Percentiles rank a stretch among this genome's conserved stretches.
These are phyloP conservation scores for Russula virescens DNA, from an alignment of 768 basidiomycete genomes.

Conservation along the genomic window DNA sequence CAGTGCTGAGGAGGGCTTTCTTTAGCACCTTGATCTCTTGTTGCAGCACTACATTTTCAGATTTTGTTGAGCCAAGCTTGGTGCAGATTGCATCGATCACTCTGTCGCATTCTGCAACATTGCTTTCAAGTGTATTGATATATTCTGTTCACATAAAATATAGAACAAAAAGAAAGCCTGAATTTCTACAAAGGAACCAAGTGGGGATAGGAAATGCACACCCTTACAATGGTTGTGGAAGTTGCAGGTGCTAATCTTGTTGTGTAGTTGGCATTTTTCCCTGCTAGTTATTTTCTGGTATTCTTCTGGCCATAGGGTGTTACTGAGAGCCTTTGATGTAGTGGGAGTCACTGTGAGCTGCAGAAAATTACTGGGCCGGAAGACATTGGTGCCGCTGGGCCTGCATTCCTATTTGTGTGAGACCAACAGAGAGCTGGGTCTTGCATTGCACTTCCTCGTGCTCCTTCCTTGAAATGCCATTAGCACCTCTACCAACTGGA, in stretches of 20 bases:
- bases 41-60: constrained; percentile 78
- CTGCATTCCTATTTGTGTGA: no score
- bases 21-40: constrained; percentile 74
- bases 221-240: constrained; percentile 94
- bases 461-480: no score
- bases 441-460: no score
- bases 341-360: constrained; percentile 68
- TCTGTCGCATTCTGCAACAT: constrained; percentile 87
- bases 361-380: no score
- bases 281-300: constrained; percentile 94
- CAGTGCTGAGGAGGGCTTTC: constrained; percentile 64
- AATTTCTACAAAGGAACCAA: neutral
- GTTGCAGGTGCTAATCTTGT: constrained; percentile 95
- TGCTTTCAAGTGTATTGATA: constrained; percentile 87
- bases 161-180: no score
- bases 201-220: constrained; percentile 29
- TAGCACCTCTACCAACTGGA: no score
- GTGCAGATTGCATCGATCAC: constrained; percentile 82
- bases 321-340: constrained; percentile 38
- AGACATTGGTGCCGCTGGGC: no score
- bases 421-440: no score
- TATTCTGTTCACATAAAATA: constrained; percentile 54
- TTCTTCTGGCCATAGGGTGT: constrained; percentile 79
- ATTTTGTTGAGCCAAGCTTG: constrained; percentile 72
- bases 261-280: constrained; percentile 92